Evolutionary conservation across 305 asterid species (phyloP).

Genomic region (Nicotiana rustica): DNA sequence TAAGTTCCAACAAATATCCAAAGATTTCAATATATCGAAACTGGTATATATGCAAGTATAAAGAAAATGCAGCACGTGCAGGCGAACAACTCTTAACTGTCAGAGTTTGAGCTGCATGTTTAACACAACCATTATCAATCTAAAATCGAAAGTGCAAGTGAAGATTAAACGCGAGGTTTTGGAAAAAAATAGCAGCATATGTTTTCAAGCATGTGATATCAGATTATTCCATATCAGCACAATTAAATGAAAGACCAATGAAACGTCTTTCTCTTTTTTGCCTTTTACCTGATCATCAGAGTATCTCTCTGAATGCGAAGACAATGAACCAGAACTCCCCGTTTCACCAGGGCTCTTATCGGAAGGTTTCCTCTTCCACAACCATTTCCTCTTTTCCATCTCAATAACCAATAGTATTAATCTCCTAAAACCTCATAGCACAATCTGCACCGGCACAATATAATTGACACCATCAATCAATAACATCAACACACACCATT

Average conservation of each 20-base stretch:
- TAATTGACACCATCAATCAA: constrained; percentile 17
- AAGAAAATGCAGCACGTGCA: constrained; percentile 20
- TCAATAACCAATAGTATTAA: constrained; percentile 30
- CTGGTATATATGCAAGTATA: background rate
- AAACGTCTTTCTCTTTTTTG: background rate
- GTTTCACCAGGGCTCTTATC: constrained; percentile 81
- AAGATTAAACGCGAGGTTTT: background rate
- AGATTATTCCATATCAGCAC: constrained; percentile 24
- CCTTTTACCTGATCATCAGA: constrained; percentile 73
- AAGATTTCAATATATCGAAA: background rate
- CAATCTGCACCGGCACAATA: constrained; percentile 25
- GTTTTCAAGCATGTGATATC: background rate
- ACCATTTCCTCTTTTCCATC: constrained; percentile 86
- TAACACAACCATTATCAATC: constrained; percentile 4
- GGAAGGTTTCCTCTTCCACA: constrained; percentile 72
- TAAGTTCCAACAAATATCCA: background rate
- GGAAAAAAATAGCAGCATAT: background rate
- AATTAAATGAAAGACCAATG: background rate
- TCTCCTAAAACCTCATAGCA: constrained; percentile 24
- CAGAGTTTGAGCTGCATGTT: constrained; percentile 16
- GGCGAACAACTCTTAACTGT: background rate
- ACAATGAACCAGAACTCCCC: constrained; percentile 73
- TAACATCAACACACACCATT: constrained; percentile 20
- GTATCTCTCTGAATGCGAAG: constrained; percentile 69
- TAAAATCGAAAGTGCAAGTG: background rate